Conservation (phyloP, 306 rosid genomes). For the Malus domestica region DNA sequence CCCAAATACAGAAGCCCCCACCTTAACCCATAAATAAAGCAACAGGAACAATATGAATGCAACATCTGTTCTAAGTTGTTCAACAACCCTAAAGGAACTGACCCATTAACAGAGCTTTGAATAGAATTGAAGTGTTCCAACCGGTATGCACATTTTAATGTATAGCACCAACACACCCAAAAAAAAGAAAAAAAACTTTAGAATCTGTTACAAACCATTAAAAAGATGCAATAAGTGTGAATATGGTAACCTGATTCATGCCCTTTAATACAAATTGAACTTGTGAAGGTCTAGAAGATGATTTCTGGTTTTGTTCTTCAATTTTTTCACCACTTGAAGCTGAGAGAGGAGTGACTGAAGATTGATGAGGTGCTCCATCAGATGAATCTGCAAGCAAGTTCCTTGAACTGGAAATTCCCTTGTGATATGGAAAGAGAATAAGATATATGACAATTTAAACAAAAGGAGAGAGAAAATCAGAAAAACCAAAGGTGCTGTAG, state of each 20-base stretch:
- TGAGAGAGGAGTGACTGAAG: slow-evolving; percentile 53
- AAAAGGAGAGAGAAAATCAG: background rate
- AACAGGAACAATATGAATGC: background rate
- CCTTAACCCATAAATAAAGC: background rate
- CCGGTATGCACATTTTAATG: background rate
- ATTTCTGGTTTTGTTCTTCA: slow-evolving; percentile 49
- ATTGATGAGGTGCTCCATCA: slow-evolving; percentile 40
- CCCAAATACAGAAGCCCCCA: background rate
- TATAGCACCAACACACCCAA: background rate
- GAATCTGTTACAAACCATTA: background rate
- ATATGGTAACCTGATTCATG: slow-evolving; percentile 59
- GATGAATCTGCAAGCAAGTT: slow-evolving; percentile 25
- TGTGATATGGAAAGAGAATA: slow-evolving; percentile 12
- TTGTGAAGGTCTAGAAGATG: slow-evolving; percentile 35
- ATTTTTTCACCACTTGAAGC: slow-evolving; percentile 35
- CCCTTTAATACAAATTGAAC: slow-evolving; percentile 71
- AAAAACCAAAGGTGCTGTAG: too few relatives aligned
- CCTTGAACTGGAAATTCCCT: slow-evolving; percentile 70
- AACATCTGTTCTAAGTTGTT: background rate
- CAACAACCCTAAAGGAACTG: too few relatives aligned
- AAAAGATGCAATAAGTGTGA: background rate
- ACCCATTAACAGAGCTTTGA: background rate
- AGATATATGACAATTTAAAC: background rate
- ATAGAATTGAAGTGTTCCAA: background rate
- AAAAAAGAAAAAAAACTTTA: background rate